Evolutionary conservation across 2,329 filamentous ascomycete species (phyloP), one percentile per base, ranked within the genome.

Genomic region (Fonsecaea pugnacius): DNA sequence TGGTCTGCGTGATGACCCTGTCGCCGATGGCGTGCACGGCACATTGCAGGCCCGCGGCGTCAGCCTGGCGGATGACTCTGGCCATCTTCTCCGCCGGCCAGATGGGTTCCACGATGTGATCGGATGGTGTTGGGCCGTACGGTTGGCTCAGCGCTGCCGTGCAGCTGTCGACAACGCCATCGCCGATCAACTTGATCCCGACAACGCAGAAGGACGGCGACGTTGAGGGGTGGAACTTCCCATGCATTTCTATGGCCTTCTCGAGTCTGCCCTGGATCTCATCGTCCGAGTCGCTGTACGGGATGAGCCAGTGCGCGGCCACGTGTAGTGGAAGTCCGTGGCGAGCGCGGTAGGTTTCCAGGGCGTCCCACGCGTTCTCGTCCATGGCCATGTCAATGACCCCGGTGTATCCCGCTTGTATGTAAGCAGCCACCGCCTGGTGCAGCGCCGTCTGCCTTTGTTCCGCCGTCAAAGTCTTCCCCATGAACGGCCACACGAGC

Each of bases 311-410:
- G 67, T 83, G 78, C 12, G 77, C 80, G 7, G 78, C 80, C 12
- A 83, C 73, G 8, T 80, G 77, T 24, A 83, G 72, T 0, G 79
- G 77, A 2, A 81, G 67, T 1, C 1, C 75, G 74, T 21, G 71
- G 68, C 12, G 50, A 16, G n/a, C 73, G 75, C 30, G 81, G 73
- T 7, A 75, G 70, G 2, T 78, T 71, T 58, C 55, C 21, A 83
- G 68, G 0, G 79, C 75, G 40, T 77, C 77, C 81, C 81, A 84
- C 0, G 75, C 74, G 18, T 75, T 74, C 32, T 83, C 80, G 58
- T 83, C 80, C 79, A 82, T 83, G n/a, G 80, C 82, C 82, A 83
- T 83, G 50, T 83, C 82, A 5, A 83, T 75, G 30, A 81, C 72
- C 1, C 80, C 80, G 0, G 82, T 83, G 58, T 80, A 81, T 1